Conservation (phyloP, 768 basidiomycete genomes). For the Naganishia antarctica region DNA sequence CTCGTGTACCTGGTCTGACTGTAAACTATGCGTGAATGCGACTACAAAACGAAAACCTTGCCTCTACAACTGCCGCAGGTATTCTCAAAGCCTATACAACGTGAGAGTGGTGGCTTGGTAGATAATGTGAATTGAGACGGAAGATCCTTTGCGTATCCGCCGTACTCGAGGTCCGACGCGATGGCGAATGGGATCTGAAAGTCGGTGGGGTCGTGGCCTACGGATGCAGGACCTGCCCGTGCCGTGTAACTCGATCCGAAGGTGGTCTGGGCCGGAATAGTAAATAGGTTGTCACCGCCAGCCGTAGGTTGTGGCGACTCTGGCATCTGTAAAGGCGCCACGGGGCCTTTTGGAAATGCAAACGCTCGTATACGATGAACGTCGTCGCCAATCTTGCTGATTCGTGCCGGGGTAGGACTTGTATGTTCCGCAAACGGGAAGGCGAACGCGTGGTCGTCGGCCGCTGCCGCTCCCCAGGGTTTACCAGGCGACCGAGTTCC, state of each 20-base stretch:
- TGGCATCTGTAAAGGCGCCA: no score
- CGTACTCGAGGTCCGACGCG: not conserved
- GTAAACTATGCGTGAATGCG: not conserved
- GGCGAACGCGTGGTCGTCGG: not conserved
- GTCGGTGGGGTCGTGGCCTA: not conserved
- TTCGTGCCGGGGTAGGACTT: not conserved
- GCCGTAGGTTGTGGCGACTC: no score
- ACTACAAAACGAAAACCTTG: conserved; percentile 14
- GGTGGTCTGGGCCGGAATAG: no score
- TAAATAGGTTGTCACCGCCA: no score
- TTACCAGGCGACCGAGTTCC: not conserved
- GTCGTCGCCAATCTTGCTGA: not conserved
- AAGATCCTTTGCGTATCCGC: not conserved
- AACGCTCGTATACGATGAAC: conserved; percentile 4
- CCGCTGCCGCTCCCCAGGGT: not conserved
- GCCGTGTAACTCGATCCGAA: no score
- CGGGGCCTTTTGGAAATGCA: not conserved
- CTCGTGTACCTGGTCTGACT: no score
- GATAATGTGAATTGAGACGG: not conserved
- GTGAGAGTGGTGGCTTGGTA: not conserved
- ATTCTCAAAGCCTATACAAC: conserved; percentile 19
- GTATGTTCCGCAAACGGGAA: not conserved
- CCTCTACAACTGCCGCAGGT: conserved; percentile 22
- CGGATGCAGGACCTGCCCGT: not conserved
- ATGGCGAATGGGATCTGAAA: not conserved